These are phyloP conservation scores for Ilyonectria sp. DNA, from an alignment of 2,329 filamentous ascomycete species.

Conservation along the genomic window DNA sequence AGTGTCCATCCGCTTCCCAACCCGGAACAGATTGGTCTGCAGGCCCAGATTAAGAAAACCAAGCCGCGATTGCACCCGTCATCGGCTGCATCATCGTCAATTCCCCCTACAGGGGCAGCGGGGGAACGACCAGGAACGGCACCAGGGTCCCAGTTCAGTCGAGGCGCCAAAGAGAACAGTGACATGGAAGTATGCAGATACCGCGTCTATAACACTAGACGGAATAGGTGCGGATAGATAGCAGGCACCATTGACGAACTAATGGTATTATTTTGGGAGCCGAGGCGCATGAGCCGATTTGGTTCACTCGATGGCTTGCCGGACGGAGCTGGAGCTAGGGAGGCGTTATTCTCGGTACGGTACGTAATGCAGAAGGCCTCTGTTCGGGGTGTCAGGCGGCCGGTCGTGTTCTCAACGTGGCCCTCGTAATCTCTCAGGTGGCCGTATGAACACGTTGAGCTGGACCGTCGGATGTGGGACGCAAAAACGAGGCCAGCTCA, in stretches of 20 bases:
- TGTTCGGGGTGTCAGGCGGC: conserved; percentile 10
- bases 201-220: conserved; percentile 8
- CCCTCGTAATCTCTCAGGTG: conserved; percentile 38
- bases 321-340: conserved; percentile 3
- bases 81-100: conserved; percentile 40
- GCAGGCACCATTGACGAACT: neutral
- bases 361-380: conserved; percentile 40
- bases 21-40: conserved; percentile 27
- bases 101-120: conserved; percentile 31
- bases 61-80: conserved; percentile 47
- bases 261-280: conserved; percentile 7
- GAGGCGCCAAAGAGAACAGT: conserved; percentile 21
- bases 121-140: conserved; percentile 22
- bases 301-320: conserved; percentile 4
- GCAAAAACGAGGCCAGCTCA: conserved; percentile 29
- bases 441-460: conserved; percentile 30
- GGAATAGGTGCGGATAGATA: conserved; percentile 12
- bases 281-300: conserved; percentile 15
- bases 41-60: conserved; percentile 37
- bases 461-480: conserved; percentile 26
- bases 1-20: conserved; percentile 27
- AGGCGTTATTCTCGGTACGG: conserved; percentile 8
- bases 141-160: conserved; percentile 20
- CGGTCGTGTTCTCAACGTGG: conserved; percentile 36
- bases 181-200: conserved; percentile 26